phyloP scores from a whole-genome alignment of 805 yeast genomes.

The Wickerhamiella sergipiensis region DNA sequence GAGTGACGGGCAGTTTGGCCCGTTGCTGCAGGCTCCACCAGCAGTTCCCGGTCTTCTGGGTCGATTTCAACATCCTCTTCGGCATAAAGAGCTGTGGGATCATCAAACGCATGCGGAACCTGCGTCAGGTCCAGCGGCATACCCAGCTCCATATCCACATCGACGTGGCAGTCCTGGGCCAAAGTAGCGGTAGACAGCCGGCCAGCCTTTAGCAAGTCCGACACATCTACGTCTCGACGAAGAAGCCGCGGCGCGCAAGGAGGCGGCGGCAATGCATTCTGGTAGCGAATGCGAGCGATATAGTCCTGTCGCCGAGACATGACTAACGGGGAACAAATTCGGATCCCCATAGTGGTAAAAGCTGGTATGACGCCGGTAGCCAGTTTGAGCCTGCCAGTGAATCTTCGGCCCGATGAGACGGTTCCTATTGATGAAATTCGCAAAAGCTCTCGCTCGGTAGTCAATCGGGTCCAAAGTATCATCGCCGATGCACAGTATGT shows the following conservation, averaged over 20 bases:
- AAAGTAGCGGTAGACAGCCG: constrained; percentile 40
- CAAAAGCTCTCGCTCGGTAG: constrained; percentile 36
- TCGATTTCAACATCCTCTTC: constrained; percentile 40
- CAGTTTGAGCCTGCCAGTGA: background rate
- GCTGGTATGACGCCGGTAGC: too few species aligned
- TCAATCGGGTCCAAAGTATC: constrained; percentile 62
- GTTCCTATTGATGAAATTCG: constrained; percentile 23
- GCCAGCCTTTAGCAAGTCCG: constrained; percentile 36
- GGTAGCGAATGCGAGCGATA: constrained; percentile 64
- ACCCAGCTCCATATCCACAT: constrained; percentile 42
- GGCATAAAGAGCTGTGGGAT: constrained; percentile 29
- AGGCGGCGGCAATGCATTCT: constrained; percentile 85
- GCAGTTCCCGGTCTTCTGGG: constrained; percentile 59
- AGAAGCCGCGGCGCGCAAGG: constrained; percentile 79
- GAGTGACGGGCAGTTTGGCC: constrained; percentile 13
- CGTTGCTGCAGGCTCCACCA: constrained; percentile 63
- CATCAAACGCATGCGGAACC: constrained; percentile 53
- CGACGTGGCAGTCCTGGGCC: constrained; percentile 40
- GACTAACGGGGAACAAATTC: too few species aligned
- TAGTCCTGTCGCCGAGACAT: constrained; percentile 25
- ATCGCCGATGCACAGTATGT: constrained; percentile 46
- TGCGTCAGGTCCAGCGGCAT: constrained; percentile 61
- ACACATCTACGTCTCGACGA: constrained; percentile 35
- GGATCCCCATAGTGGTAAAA: too few species aligned
- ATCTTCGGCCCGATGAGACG: background rate